phyloP scores from a whole-genome alignment of 768 basidiomycete species.

The Pholiota microspora region DNA sequence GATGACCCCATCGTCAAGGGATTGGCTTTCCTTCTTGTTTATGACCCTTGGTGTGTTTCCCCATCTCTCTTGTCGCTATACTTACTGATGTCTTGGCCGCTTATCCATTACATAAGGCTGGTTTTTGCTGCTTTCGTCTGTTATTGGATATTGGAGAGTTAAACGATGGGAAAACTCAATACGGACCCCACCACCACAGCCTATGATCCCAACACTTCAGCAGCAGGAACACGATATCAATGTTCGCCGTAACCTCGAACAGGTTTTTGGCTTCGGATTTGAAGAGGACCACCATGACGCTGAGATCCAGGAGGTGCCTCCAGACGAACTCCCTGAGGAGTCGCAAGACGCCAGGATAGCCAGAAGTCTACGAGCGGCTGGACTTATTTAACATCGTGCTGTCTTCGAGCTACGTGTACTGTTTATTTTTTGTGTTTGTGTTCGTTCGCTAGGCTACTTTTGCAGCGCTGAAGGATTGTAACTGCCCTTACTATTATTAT shows the following conservation, averaged over 20 bases:
- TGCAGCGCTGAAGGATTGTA: background rate
- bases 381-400: conserved; percentile 40
- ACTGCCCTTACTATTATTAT: conserved; percentile 11
- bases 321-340: conserved; percentile 20
- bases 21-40: conserved; percentile 89
- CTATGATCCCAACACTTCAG: conserved; percentile 34
- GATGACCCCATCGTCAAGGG: conserved; percentile 54
- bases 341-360: conserved; percentile 45
- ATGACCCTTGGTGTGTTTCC: conserved; percentile 73
- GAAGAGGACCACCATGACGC: conserved; percentile 23
- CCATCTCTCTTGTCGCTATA: background rate
- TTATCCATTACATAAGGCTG: conserved; percentile 53
- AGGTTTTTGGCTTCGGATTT: conserved; percentile 48
- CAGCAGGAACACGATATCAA: conserved; percentile 50
- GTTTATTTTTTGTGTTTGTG: background rate
- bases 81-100: background rate
- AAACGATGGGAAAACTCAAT: conserved; percentile 83
- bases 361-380: conserved; percentile 51
- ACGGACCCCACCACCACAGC: conserved; percentile 38
- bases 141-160: conserved; percentile 80
- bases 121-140: conserved; percentile 85
- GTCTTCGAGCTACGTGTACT: background rate
- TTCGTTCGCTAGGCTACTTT: background rate
- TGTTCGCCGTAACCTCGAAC: conserved; percentile 49
- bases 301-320: conserved; percentile 17